Evolutionary conservation across 2,329 filamentous ascomycete genomes (phyloP).

Genomic region (Colletotrichum sp.): DNA sequence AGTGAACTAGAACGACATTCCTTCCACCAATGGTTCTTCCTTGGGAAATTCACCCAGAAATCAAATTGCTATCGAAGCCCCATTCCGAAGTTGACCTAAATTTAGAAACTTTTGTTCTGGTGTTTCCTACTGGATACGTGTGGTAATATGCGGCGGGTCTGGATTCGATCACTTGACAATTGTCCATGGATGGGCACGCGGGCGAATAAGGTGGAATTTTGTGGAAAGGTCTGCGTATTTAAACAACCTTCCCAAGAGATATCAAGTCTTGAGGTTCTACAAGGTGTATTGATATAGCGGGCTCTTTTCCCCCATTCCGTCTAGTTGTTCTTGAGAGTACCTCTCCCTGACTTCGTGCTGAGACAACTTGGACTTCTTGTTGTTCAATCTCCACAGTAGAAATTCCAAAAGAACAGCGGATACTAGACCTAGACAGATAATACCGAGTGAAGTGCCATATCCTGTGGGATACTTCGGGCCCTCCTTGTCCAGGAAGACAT

Average conservation of each 20-base stretch:
- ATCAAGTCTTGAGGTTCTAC: background rate
- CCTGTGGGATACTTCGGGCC: conserved; percentile 40
- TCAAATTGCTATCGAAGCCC: background rate
- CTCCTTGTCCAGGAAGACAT: conserved; percentile 41
- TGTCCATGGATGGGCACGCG: no score
- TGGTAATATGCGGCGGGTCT: no score
- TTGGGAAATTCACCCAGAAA: background rate
- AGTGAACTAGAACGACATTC: background rate
- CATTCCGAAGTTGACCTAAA: no score
- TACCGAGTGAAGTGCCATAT: conserved; percentile 30
- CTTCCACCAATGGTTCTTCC: background rate
- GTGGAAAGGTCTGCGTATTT: background rate
- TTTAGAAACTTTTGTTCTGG: no score
- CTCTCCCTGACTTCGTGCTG: conserved; percentile 29
- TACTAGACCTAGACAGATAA: conserved; percentile 2
- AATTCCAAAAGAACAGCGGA: conserved; percentile 25
- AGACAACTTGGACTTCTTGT: conserved; percentile 25
- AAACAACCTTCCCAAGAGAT: background rate
- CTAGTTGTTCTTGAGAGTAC: conserved; percentile 25
- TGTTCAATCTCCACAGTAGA: conserved; percentile 26
- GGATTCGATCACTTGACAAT: no score
- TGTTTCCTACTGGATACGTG: no score
- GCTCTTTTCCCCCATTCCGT: background rate
- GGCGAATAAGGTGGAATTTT: no score
- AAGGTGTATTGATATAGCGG: conserved; percentile 7